Conservation (phyloP, 805 yeast genomes). For the Phaffomyces opuntiae region DNA sequence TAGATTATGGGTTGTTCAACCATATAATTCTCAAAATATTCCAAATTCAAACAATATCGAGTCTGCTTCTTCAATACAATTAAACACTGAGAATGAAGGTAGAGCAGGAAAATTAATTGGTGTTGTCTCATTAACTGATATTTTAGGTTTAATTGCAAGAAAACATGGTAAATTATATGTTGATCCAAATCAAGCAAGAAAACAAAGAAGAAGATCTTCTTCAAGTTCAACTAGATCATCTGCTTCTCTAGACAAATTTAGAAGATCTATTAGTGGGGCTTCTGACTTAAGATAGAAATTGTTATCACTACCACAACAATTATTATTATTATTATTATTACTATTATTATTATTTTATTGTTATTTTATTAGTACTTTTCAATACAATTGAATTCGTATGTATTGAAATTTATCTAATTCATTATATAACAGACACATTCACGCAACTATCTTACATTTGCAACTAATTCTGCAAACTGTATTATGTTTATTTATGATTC, state of each 20-base stretch:
- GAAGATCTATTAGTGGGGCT: constrained; percentile 35
- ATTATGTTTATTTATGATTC: background rate
- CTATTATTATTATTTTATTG: background rate
- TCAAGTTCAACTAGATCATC: constrained; percentile 27
- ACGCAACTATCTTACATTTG: background rate
- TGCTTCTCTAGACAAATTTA: constrained; percentile 32
- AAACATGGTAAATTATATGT: constrained; percentile 55
- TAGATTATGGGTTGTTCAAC: constrained; percentile 78
- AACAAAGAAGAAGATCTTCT: constrained; percentile 65
- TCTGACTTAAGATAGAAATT: constrained; percentile 21
- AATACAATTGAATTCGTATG: no score
- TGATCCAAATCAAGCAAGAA: constrained; percentile 84
- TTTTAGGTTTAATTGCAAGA: constrained; percentile 72
- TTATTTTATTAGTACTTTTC: background rate
- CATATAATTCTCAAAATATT: constrained; percentile 28
- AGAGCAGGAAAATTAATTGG: constrained; percentile 81
- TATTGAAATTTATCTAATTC: no score
- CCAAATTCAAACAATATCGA: constrained; percentile 13
- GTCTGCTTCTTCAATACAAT: constrained; percentile 16
- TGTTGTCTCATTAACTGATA: constrained; percentile 87
- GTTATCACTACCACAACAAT: no score
- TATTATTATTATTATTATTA: no score
- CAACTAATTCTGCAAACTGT: background rate
- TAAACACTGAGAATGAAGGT: constrained; percentile 35
- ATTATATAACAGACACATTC: no score